Evolutionary conservation across 768 basidiomycete genomes (phyloP).

Genomic region (Suillus brevipes): DNA sequence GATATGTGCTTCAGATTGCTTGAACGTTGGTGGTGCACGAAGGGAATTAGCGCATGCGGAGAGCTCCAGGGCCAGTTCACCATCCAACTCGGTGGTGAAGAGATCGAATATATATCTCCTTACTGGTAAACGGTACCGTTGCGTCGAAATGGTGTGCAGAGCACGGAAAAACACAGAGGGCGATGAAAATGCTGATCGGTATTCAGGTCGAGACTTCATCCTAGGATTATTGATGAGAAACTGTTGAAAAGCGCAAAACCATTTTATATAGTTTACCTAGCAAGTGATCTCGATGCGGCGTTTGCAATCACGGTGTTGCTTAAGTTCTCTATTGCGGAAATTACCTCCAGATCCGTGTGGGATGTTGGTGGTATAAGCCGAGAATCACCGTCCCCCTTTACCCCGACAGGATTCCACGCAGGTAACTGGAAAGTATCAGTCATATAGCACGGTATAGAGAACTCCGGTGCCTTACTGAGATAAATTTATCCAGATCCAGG

Average conservation of each 20-base stretch:
- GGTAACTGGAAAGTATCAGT: constrained; percentile 56
- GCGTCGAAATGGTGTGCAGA: constrained; percentile 83
- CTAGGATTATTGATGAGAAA: constrained; percentile 35
- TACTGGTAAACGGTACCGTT: constrained; percentile 89
- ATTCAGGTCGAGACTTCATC: constrained; percentile 78
- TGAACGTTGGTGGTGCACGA: constrained; percentile 46
- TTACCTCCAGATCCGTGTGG: constrained; percentile 76
- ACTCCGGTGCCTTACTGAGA: constrained; percentile 55
- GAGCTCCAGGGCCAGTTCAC: constrained; percentile 56
- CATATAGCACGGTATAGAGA: neutral
- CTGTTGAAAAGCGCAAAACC: constrained; percentile 1
- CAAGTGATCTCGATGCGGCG: constrained; percentile 86
- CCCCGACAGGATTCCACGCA: constrained; percentile 51
- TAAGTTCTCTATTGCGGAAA: constrained; percentile 89
- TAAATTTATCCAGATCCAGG: constrained; percentile 76
- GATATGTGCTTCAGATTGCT: constrained; percentile 43
- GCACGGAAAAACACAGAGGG: constrained; percentile 81
- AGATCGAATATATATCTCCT: constrained; percentile 91
- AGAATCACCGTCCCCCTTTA: constrained; percentile 34
- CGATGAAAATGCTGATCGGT: constrained; percentile 73
- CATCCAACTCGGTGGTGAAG: constrained; percentile 81
- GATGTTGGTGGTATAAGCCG: constrained; percentile 65
- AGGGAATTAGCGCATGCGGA: constrained; percentile 52
- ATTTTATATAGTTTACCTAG: constrained; percentile 52
- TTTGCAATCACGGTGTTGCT: constrained; percentile 96